These are phyloP conservation scores for Penicillium sp. DNA, from an alignment of 2,329 filamentous ascomycete genomes.

Conservation along the genomic window DNA sequence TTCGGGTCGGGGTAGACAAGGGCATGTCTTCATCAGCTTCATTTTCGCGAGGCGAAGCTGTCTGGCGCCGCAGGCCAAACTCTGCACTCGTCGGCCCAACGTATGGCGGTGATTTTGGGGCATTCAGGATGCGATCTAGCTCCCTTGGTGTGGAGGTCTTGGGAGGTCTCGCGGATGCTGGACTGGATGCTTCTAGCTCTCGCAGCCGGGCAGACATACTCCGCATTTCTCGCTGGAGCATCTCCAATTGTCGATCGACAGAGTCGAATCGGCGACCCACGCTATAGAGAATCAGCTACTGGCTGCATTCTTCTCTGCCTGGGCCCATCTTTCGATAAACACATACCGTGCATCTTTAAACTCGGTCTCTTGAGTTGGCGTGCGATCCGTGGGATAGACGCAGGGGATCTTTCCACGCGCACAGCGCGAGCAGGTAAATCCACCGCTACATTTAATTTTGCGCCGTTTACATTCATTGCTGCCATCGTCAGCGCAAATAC, in stretches of 20 bases:
- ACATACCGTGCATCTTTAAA: conserved; percentile 25
- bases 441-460: conserved; percentile 74
- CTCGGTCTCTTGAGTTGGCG: conserved; percentile 13
- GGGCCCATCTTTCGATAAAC: no score
- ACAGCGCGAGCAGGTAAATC: conserved; percentile 67
- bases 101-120: conserved; percentile 35
- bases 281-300: conserved; percentile 11
- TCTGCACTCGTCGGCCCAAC: conserved; percentile 40
- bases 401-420: conserved; percentile 62
- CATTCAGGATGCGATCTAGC: conserved; percentile 33
- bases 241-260: conserved; percentile 32
- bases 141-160: conserved; percentile 13
- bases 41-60: conserved; percentile 7
- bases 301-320: background rate
- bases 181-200: conserved; percentile 27
- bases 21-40: conserved; percentile 22
- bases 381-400: conserved; percentile 66
- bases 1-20: conserved; percentile 22
- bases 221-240: conserved; percentile 33
- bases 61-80: conserved; percentile 31
- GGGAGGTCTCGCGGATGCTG: conserved; percentile 6
- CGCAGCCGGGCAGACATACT: conserved; percentile 32
- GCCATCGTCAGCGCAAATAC: background rate
- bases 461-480: conserved; percentile 75
- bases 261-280: conserved; percentile 20